Evolutionary conservation across 1,284 basidiomycete species (phyloP).

Genomic region (Boletus putidus): DNA sequence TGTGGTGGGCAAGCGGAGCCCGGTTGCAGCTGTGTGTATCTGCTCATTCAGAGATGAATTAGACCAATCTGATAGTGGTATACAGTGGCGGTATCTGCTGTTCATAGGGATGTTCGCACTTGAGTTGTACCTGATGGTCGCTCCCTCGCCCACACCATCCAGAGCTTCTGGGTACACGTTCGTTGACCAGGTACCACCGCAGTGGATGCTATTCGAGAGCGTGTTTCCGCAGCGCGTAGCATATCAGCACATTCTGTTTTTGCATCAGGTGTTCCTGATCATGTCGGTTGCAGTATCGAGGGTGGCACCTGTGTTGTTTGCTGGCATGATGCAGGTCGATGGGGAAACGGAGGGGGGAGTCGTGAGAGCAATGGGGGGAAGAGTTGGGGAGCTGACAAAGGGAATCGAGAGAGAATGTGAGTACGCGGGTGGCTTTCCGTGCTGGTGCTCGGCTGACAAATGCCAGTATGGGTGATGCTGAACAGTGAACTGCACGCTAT

Average conservation of each 20-base stretch:
- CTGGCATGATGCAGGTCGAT: conserved; percentile 30
- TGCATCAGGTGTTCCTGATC: conserved; percentile 77
- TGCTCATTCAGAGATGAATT: conserved; percentile 15
- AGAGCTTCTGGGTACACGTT: conserved; percentile 19
- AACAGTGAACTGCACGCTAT: conserved; percentile 21
- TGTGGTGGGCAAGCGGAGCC: conserved; percentile 57
- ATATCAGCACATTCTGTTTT: conserved; percentile 71
- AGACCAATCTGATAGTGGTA: conserved; percentile 47
- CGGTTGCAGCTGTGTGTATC: conserved; percentile 65
- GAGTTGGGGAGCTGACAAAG: conserved; percentile 23
- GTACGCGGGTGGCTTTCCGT: conserved; percentile 1
- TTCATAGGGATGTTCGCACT: conserved; percentile 57
- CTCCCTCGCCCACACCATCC: conserved; percentile 38
- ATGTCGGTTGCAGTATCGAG: conserved; percentile 67
- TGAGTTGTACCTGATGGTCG: conserved; percentile 64
- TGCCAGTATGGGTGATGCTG: conserved; percentile 29
- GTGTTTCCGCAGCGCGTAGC: conserved; percentile 65
- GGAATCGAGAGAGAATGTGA: conserved; percentile 35
- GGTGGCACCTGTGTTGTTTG: conserved; percentile 64
- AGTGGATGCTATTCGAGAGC: conserved; percentile 43
- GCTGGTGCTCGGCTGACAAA: conserved; percentile 2
- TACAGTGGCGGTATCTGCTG: conserved; percentile 81
- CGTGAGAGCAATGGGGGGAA: conserved; percentile 26
- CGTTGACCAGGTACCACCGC: conserved; percentile 30
- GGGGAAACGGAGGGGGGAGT: conserved; percentile 23